Evolutionary conservation across 129 eudicot genomes (phyloP).

Genomic region (Flaveria robusta): DNA sequence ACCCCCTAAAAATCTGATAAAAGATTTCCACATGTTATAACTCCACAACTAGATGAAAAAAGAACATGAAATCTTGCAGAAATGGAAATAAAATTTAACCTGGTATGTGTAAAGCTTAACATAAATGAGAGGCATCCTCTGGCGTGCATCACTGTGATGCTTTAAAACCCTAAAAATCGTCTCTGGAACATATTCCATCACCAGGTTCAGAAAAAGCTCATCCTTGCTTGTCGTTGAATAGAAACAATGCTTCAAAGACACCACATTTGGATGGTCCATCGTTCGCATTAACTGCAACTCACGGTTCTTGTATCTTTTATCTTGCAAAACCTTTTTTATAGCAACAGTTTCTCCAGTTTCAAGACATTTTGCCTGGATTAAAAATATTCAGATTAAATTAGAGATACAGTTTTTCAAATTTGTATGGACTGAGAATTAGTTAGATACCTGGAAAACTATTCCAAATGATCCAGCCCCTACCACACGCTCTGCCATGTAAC

Average conservation of each 20-base stretch:
- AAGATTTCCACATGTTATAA: constrained; percentile 14
- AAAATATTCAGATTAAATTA: background rate
- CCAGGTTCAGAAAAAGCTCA: constrained; percentile 77
- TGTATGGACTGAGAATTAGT: background rate
- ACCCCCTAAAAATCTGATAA: constrained; percentile 69
- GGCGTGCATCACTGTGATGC: constrained; percentile 61
- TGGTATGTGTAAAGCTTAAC: constrained; percentile 77
- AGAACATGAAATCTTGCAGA: constrained; percentile 3
- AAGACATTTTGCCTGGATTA: constrained; percentile 68
- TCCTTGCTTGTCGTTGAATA: constrained; percentile 77
- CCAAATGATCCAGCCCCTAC: constrained; percentile 90
- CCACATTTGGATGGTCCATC: constrained; percentile 78
- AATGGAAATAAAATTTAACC: constrained; percentile 28
- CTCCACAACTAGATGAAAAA: background rate
- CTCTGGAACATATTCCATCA: constrained; percentile 85
- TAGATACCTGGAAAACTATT: constrained; percentile 72
- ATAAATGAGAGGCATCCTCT: constrained; percentile 77
- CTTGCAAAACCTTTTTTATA: constrained; percentile 73
- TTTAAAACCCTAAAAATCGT: constrained; percentile 62
- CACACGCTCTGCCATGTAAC: constrained; percentile 87
- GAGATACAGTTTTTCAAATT: constrained; percentile 2
- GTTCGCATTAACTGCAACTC: constrained; percentile 76
- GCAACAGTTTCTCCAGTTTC: constrained; percentile 83
- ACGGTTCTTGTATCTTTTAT: constrained; percentile 66
- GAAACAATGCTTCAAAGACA: constrained; percentile 70